Evolutionary conservation across 345 rosid species (phyloP), one percentile per base, ranked within the genome.

Genomic region (Melastoma malabathricum): DNA sequence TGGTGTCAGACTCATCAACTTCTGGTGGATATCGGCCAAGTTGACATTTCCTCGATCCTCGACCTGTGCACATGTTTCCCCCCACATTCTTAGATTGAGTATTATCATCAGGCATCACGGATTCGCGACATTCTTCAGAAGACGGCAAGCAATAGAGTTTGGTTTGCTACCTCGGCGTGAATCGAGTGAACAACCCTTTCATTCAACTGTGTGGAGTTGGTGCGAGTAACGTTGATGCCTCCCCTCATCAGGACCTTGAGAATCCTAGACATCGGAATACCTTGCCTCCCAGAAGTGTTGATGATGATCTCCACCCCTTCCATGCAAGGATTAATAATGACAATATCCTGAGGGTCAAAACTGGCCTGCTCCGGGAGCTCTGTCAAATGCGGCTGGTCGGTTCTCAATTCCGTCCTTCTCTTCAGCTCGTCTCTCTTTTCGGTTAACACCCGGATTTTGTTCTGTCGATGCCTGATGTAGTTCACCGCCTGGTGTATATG

Each of bases 401-500:
- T 45, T 22, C 18, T 15, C 18, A 47, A 47, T 19, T 57, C 34
- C 13, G 45, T 45, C 15, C 50, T 43, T 41, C 48, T 68, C 27
- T 56, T 63, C 44, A 74, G 59, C 48, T 51, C 68, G 18, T 74
- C 77, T 59, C 64, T 71, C 63, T 60, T 74, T 38, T 54, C 66
- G 50, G 44, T 60, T 47, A 67, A 41, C 44, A 51, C 55, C 10
- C 50, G 62, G 39, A 72, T 74, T 59, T 56, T 69, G 20, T 52
- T 50, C 52, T 69, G 59, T 18, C 64, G 27, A 44, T 66, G 50
- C 49, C 62, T 64, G 46, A 78, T 69, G 62, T 72, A 78, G 41
- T 69, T 70, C 45, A 52, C 65, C n/a, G 75, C 69, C 62, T 60
- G 60, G 18, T 62, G 62, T 65, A 74, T 62, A 50, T 72, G 83